Evolutionary conservation across 73 alveolate genomes (phyloP).

Genomic region (Paramecium octaurelia): DNA sequence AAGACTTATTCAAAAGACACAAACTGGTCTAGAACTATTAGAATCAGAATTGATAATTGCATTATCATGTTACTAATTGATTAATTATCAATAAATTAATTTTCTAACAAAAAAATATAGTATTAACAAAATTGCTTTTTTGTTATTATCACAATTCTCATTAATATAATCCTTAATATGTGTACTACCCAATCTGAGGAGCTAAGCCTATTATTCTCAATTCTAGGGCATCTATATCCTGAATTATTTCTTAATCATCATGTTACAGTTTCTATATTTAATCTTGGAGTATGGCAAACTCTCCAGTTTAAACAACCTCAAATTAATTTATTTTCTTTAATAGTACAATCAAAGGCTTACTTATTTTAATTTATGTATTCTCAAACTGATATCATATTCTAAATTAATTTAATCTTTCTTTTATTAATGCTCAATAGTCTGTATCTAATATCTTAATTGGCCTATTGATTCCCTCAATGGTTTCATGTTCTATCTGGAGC

Average conservation of each 20-base stretch:
- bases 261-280: neutral
- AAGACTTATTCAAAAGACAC: neutral
- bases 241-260: neutral
- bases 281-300: neutral
- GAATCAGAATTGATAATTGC: neutral
- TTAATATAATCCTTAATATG: neutral
- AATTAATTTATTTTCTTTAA: neutral
- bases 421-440: neutral
- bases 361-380: neutral
- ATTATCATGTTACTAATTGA: neutral
- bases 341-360: neutral
- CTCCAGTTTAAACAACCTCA: conserved; percentile 14
- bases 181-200: neutral
- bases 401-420: neutral
- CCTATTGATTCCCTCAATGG: neutral
- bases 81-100: neutral
- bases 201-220: neutral
- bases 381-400: neutral
- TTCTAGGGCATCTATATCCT: neutral
- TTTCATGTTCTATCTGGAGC: neutral
- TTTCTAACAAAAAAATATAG: neutral
- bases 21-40: neutral
- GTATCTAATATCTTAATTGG: neutral
- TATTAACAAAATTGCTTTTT: neutral
- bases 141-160: neutral